phyloP scores from a whole-genome alignment of 2,329 filamentous ascomycete species.

The Conoideocrella luteorostrata region DNA sequence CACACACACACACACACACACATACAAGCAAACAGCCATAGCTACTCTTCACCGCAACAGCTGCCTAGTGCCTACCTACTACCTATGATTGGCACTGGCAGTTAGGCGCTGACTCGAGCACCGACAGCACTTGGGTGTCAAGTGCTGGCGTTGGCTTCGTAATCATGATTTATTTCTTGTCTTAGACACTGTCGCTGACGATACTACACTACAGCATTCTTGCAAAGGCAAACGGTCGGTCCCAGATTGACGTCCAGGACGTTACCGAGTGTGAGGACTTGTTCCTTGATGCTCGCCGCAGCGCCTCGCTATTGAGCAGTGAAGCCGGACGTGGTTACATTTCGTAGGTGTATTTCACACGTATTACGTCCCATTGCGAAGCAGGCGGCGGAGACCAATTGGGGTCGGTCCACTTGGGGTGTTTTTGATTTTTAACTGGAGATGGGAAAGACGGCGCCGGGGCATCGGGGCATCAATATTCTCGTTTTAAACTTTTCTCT shows the following conservation, averaged over 20 bases:
- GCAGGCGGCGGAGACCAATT: neutral
- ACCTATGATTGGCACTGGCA: too few relatives aligned
- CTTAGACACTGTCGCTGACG: conserved; percentile 27
- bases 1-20: too few relatives aligned
- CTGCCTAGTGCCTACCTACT: too few relatives aligned
- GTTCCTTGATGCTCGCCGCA: conserved; percentile 76
- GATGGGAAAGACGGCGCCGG: neutral
- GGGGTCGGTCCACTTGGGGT: too few relatives aligned
- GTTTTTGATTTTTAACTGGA: too few relatives aligned
- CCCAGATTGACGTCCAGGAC: conserved; percentile 70
- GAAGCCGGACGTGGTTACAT: conserved; percentile 61
- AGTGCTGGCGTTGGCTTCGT: neutral
- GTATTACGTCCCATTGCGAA: neutral
- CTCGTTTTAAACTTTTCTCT: neutral
- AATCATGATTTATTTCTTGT: conserved; percentile 7
- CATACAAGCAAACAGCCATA: too few relatives aligned
- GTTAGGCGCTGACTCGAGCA: neutral
- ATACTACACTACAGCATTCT: conserved; percentile 58
- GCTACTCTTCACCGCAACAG: too few relatives aligned
- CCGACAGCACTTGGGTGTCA: neutral
- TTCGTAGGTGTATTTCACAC: conserved; percentile 30
- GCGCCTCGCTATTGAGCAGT: conserved; percentile 60
- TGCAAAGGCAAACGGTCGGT: conserved; percentile 73
- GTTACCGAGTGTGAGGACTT: conserved; percentile 76
- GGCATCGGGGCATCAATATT: neutral